Evolutionary conservation across 2,329 filamentous ascomycete species (phyloP), one percentile per base, ranked within the genome.

Genomic region (Trichocomaceae sp.): DNA sequence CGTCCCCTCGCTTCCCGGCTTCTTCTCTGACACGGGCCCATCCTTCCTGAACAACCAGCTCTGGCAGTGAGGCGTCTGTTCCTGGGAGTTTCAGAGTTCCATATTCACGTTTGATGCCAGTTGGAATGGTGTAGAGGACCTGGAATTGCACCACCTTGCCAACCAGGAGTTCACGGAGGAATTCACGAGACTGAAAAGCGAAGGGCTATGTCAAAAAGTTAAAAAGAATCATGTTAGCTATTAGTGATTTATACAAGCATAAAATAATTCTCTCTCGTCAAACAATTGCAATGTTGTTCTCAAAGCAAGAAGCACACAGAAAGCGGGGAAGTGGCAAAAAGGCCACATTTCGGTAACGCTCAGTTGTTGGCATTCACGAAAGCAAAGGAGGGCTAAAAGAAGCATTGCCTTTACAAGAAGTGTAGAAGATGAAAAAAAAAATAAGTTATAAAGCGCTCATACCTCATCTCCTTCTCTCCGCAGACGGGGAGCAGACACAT

Each of bases 11-110:
- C 61, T 87, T 86, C 58, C 90, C 91, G 57, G 92, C 91, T 72
- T 99, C 93, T 65, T 99, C 93, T 60, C 93, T 85, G 57, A 99
- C 82, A 75, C 93, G 95, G 60, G 90, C 77, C 90, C 91, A 96
- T 61, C 93, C 93, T 64, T 90, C 88, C 67, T 89, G 85, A 60
- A 97, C 83, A 56, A 87, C 81, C 59, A 88, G 83, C 60, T 97
- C 90, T 17, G 93, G 91, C 50, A 99, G 73, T 54, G 83, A 83
- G 49, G 90, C 90, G 64, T 89, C 86, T 41, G 69, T 71, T 26
- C 63, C 69, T 59, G 86, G 84, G 52, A 96, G 79, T 60, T 83
- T 82, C 58, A 90, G 85, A 60, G 84, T 81, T 61, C 92, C 93
- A 68, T 96, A 99, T 68, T 99, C 92, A 62, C 90, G 86, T 60